Evolutionary conservation across 2,329 filamentous ascomycete genomes (phyloP).

Genomic region (Cytospora piceicola): DNA sequence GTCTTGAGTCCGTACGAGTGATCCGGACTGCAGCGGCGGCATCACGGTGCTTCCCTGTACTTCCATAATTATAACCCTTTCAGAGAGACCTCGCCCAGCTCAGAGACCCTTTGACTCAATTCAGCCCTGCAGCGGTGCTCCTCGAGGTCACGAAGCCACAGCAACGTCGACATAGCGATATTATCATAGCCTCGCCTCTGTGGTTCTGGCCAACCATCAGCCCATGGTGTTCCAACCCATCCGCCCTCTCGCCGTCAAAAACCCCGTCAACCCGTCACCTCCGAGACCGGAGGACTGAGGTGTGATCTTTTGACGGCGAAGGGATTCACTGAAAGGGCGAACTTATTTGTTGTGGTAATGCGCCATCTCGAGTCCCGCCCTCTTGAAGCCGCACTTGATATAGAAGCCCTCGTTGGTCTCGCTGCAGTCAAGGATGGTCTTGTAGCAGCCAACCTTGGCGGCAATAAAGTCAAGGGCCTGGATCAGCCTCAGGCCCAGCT

Average conservation of each 20-base stretch:
- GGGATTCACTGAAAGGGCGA: neutral
- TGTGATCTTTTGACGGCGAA: neutral
- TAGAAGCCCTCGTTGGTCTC: slow-evolving; percentile 98
- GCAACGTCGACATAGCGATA: neutral
- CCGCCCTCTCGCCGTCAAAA: neutral
- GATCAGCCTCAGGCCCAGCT: slow-evolving; percentile 88
- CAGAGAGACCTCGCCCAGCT: neutral
- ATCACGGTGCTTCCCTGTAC: neutral
- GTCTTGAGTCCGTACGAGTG: neutral
- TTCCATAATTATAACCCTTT: neutral
- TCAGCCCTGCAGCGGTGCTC: neutral
- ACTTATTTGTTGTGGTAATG: slow-evolving; percentile 72
- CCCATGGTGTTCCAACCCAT: neutral
- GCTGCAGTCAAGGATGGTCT: slow-evolving; percentile 95
- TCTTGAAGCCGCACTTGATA: slow-evolving; percentile 93
- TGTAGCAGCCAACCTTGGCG: slow-evolving; percentile 90
- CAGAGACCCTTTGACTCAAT: neutral
- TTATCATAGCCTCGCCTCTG: slow-evolving; percentile 25
- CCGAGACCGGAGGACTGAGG: neutral
- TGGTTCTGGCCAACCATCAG: slow-evolving; percentile 25
- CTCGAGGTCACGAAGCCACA: neutral
- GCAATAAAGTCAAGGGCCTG: slow-evolving; percentile 91
- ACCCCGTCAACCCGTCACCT: neutral
- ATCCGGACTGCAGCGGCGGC: neutral
- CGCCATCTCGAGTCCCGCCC: slow-evolving; percentile 93